phyloP scores from a whole-genome alignment of 495 filamentous ascomycete genomes.

The Daldinia concentrica region DNA sequence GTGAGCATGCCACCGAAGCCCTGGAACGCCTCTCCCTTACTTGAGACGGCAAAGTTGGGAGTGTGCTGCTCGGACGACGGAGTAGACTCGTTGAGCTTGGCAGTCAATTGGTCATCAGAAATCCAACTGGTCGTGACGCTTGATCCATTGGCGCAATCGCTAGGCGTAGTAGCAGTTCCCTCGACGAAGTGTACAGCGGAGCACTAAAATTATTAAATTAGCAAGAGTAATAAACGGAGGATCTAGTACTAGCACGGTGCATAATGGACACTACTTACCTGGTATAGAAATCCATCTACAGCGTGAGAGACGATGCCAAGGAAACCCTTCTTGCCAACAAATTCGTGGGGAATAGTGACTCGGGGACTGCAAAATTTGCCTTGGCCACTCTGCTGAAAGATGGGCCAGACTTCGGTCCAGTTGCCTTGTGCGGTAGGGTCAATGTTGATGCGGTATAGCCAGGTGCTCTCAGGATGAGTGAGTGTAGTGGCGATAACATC shows the following conservation, averaged over 20 bases:
- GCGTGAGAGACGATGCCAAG: conserved; percentile 55
- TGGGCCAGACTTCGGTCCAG: conserved; percentile 60
- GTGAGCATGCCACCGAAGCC: conserved; percentile 15
- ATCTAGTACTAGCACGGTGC: too few relatives aligned
- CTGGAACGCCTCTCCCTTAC: conserved; percentile 16
- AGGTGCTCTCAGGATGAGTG: conserved; percentile 57
- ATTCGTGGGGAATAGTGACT: conserved; percentile 53
- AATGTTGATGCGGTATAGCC: conserved; percentile 61
- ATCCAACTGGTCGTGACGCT: conserved; percentile 48
- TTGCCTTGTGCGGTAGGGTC: conserved; percentile 53
- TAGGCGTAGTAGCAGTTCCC: conserved; percentile 43
- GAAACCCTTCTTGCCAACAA: conserved; percentile 60
- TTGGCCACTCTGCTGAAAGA: conserved; percentile 56
- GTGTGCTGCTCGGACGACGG: conserved; percentile 18
- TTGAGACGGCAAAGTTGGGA: conserved; percentile 15
- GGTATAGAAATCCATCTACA: conserved; percentile 60
- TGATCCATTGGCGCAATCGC: conserved; percentile 57
- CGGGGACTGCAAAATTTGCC: conserved; percentile 56
- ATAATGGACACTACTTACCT: conserved; percentile 49
- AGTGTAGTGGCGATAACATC: conserved; percentile 51
- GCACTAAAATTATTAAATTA: conserved; percentile 49
- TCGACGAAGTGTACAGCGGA: conserved; percentile 61
- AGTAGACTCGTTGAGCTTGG: conserved; percentile 36
- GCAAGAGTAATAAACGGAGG: neutral
- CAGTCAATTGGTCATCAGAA: conserved; percentile 47